Base-by-base conservation (phyloP, 257 asterid genomes). In the Coffea canephora region DNA sequence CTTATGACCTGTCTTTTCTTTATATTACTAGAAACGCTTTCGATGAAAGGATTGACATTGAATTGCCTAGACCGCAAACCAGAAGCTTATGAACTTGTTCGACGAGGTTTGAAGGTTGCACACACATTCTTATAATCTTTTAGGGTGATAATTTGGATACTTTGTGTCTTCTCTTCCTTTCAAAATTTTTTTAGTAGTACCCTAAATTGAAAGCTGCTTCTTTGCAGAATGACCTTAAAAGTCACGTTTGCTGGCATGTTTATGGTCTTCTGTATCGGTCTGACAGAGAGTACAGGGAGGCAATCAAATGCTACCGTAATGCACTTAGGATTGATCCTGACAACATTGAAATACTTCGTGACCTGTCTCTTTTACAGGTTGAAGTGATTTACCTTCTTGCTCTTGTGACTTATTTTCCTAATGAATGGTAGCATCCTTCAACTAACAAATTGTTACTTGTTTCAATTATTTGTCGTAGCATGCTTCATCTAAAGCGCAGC, bases 161-260 rank as follows among this genome's bases (percentile, higher is more conserved):
- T 18, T 43, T 8, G 15, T 73, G 50, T 52, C 21, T 57, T 73
- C n/a, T 41, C 55, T 70, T 70, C 82, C n/a, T 75, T 80, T 79
- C 84, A 71, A 31, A 31, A 31, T 13, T 7, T 54, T 62, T 77
- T 4, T 49, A 41, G 34, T 61, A 15, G 21, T 52, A 41, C 43
- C 55, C 71, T 83, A 78, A 65, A 77, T 78, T 79, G 75, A 71
- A 77, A 57, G 75, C 80, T 82, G 82, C 48, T 69, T 66, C 72
- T 86, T 80, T 90, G 93, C 97, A 96, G 99, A 96, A 96, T 94
- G 97, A 96, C 86, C 95, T 96, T 50, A 96, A 96, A 90, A 96
- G 99, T 85, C 99, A 96, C 87, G 96, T 96, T 75, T 96, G 99
- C 87, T 96, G 99, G 99, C 99, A 96, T 83, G 99, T 96, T 57